Percentiles rank a stretch among this genome's conserved stretches.
Conservation (phyloP, 2,329 filamentous ascomycete species). For the Grosmannia huntii region DNA sequence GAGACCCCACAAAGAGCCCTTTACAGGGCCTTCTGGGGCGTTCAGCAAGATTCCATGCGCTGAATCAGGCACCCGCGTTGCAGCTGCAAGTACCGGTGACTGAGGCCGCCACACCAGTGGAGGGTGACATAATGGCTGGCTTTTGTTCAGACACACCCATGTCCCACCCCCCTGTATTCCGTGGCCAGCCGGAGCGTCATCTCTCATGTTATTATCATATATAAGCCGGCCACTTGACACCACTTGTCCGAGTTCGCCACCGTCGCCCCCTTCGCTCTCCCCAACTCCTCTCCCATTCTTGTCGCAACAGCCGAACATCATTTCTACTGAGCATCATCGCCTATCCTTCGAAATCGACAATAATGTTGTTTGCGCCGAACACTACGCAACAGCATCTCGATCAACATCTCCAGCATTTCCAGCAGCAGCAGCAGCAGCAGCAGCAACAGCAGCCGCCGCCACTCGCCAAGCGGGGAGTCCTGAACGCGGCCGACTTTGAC, state of each 20-base stretch:
- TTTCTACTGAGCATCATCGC: not conserved
- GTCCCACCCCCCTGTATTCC: not conserved
- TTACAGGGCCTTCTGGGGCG: not conserved
- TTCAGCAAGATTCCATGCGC: not conserved
- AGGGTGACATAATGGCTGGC: no score
- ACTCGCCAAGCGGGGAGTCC: slow-evolving; percentile 2
- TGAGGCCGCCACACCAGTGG: not conserved
- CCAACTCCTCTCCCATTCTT: not conserved
- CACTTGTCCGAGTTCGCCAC: not conserved
- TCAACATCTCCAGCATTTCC: slow-evolving; percentile 14
- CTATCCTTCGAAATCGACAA: not conserved
- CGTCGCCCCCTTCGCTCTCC: not conserved
- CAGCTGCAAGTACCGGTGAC: not conserved
- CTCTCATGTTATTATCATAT: not conserved
- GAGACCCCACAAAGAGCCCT: not conserved
- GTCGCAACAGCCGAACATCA: not conserved
- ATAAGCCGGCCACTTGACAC: not conserved
- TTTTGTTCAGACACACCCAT: not conserved
- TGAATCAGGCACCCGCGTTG: not conserved
- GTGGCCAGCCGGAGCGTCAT: not conserved
- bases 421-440: slow-evolving; percentile 4
- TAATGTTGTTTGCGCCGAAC: slow-evolving; percentile 12
- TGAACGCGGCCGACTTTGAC: slow-evolving; percentile 3
- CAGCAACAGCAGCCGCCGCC: slow-evolving; percentile 16
- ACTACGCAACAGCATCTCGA: slow-evolving; percentile 3